Base-by-base conservation (phyloP, 192 early-diverging fungal species). In the Allomyces arbusculus region DNA sequence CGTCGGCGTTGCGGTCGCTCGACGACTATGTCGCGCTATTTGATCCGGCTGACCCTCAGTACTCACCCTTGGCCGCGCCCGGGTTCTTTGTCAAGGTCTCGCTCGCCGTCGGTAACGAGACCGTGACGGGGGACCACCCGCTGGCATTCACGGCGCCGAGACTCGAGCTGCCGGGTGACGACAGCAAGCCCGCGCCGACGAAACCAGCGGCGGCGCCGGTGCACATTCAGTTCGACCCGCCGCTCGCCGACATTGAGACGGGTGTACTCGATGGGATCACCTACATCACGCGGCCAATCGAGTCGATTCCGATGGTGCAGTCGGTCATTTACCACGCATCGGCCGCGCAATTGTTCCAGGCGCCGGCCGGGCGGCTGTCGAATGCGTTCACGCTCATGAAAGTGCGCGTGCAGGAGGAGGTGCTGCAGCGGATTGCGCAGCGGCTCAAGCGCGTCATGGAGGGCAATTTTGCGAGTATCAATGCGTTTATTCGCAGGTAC, bases 181-280 rank as follows among this genome's bases (percentile, higher is more conserved):
- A 58, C 73, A 22, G 75, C 80, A 3, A 73, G 73, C 14, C 70
- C 81, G 14, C 73, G 75, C 33, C 33, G 7, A 40, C 33, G 7
- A 40, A 40, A 40, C 33, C 33, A n/a, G n/a, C n/a, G 33, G 69
- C 68, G 80, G 10, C 78, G 75, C 65, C 58, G 50, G 33, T 40
- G 33, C 12, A 58, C 22, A 73, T 84, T 63, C 77, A 76, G 64
- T 84, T 75, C 65, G 82, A 84, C 25, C 82, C 82, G 43, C 69
- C 76, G 19, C 63, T 82, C 0, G 64, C 64, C 7, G 82, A 84
- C 33, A 78, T 84, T 61, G 70, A 71, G 4, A 77, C 78, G 50
- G 72, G 75, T 4, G 63, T 82, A 4, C 45, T 80, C 58, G 78
- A 82, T 45, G 73, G 76, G 14, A 64, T 84, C 14, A 67, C 68